Conservation (phyloP, 2,329 filamentous ascomycete genomes). For the Beauveria medogensis region DNA sequence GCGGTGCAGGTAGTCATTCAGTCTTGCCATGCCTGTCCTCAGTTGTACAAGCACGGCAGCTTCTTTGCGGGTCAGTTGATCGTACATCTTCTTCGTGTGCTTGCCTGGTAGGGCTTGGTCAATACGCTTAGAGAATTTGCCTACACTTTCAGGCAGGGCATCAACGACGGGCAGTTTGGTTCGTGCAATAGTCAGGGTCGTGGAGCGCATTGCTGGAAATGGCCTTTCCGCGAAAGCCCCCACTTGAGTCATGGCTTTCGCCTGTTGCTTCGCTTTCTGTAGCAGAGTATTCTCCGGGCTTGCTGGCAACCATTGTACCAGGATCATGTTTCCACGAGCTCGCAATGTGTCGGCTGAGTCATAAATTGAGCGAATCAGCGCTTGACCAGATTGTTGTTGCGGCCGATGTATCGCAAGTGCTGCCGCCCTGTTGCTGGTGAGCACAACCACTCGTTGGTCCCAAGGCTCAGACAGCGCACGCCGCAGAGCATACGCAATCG, state of each 20-base stretch:
- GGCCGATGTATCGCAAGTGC: too few species aligned
- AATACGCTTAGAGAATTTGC: conserved; percentile 5
- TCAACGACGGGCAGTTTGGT: neutral
- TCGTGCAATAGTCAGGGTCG: neutral
- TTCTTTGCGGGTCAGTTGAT: neutral
- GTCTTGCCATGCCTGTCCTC: conserved; percentile 7
- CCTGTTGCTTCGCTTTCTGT: neutral
- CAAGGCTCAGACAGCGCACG: too few species aligned
- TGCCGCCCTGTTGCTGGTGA: too few species aligned
- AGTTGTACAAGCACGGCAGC: conserved; percentile 6
- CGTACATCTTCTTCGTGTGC: too few species aligned
- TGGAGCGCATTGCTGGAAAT: neutral
- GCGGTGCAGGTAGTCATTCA: neutral
- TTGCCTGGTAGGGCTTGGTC: too few species aligned
- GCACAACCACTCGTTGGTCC: too few species aligned
- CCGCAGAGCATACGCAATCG: too few species aligned
- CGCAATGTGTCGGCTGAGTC: too few species aligned
- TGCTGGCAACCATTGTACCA: too few species aligned
- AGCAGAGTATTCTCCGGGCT: neutral
- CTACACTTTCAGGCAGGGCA: conserved; percentile 7
- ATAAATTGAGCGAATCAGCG: too few species aligned
- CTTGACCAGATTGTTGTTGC: too few species aligned
- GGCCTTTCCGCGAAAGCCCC: neutral
- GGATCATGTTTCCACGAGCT: too few species aligned
- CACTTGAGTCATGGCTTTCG: neutral